Evolutionary conservation across 352 stramenopile genomes (phyloP).

Genomic region (Pythium biforme): DNA sequence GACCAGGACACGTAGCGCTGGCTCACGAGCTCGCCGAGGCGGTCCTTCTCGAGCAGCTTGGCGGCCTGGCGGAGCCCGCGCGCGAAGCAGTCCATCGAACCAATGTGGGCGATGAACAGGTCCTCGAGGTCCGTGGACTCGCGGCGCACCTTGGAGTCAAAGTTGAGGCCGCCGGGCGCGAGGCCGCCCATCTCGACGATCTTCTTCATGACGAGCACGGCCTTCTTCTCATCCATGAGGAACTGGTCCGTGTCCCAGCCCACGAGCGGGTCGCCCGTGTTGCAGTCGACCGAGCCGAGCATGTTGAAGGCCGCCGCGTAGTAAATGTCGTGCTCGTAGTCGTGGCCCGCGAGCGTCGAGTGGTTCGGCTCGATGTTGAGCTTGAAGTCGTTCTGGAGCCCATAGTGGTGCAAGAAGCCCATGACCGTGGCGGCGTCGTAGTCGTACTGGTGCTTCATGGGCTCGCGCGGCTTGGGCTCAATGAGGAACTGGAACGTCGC

Average conservation of each 20-base stretch:
- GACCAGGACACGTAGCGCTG: constrained; percentile 6
- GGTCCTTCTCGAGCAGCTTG: not conserved
- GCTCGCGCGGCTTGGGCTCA: constrained; percentile 17
- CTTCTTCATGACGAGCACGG: constrained; percentile 4
- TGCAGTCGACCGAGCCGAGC: constrained; percentile 10
- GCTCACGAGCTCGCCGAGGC: not conserved
- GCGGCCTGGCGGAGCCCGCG: constrained; percentile 4
- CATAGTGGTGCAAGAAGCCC: constrained; percentile 4
- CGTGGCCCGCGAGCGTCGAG: constrained; percentile 8
- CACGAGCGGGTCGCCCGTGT: constrained; percentile 4
- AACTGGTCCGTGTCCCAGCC: constrained; percentile 12
- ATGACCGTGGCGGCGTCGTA: constrained; percentile 6
- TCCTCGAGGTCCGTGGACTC: constrained; percentile 6
- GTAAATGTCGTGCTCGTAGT: constrained; percentile 14
- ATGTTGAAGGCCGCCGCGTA: not conserved
- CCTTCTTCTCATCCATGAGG: constrained; percentile 12
- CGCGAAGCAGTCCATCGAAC: constrained; percentile 9
- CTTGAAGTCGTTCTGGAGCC: constrained; percentile 10
- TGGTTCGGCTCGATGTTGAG: constrained; percentile 12
- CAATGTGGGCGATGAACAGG: constrained; percentile 5
- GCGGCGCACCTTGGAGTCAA: constrained; percentile 8
- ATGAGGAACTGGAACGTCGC: constrained; percentile 14
- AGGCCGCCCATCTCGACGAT: constrained; percentile 5
- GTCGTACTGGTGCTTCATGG: constrained; percentile 14
- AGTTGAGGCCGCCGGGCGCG: constrained; percentile 3